Evolutionary conservation across 179 eudicot genomes (phyloP).

Genomic region (Sideroxylon spinosum): DNA sequence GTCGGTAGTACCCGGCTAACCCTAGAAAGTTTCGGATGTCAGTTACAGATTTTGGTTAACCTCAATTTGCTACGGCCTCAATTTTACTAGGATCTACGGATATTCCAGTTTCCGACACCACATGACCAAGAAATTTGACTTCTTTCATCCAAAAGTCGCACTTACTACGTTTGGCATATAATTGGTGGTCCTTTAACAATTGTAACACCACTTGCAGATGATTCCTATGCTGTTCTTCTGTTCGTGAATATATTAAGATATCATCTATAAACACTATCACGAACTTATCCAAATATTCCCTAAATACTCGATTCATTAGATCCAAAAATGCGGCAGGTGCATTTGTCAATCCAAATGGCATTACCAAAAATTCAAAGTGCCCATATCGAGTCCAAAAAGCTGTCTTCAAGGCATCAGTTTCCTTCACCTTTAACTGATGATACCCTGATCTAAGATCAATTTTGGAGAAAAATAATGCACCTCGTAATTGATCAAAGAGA

Average conservation of each 20-base stretch:
- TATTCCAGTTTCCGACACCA: not conserved
- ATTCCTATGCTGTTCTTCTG: not conserved
- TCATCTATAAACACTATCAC: not conserved
- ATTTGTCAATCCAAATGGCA: not conserved
- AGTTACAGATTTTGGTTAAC: not conserved
- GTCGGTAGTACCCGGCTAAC: not conserved
- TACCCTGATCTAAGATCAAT: not conserved
- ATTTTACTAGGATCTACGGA: not conserved
- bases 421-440: not conserved
- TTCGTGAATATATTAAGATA: not conserved
- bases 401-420: not conserved
- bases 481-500: not conserved
- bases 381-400: not conserved
- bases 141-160: not conserved
- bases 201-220: not conserved
- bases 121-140: not conserved
- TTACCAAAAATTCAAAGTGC: not conserved
- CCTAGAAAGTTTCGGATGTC: not conserved
- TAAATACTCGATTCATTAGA: not conserved
- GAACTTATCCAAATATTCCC: not conserved
- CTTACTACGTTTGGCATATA: no score
- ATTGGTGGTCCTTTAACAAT: no score
- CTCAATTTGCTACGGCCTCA: not conserved
- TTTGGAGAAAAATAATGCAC: not conserved
- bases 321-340: not conserved